These are phyloP conservation scores for Oidiodendron maius DNA, from an alignment of 495 filamentous ascomycete species.

Conservation along the genomic window DNA sequence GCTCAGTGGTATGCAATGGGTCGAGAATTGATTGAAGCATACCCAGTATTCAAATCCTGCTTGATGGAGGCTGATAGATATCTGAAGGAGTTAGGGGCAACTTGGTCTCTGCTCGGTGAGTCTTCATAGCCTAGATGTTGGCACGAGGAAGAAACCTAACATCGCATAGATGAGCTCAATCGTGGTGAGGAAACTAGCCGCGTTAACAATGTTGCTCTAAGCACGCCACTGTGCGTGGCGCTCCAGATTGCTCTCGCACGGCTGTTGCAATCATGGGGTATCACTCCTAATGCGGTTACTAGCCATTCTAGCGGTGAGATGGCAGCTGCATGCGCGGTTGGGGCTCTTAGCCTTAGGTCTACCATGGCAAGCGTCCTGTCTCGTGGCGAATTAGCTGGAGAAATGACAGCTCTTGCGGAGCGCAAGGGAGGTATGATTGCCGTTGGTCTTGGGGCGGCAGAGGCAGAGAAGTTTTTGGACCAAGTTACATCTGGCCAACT, in stretches of 20 bases:
- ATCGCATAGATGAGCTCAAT: constrained; percentile 36
- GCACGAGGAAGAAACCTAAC: not conserved
- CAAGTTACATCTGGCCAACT: constrained; percentile 24
- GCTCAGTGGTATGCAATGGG: constrained; percentile 53
- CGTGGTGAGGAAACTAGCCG: constrained; percentile 17
- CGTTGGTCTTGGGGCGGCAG: constrained; percentile 27
- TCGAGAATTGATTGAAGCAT: constrained; percentile 31
- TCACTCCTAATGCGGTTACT: constrained; percentile 46
- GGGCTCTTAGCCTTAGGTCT: constrained; percentile 40
- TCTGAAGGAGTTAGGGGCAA: constrained; percentile 2
- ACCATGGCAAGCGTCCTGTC: constrained; percentile 48
- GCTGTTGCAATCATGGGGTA: constrained; percentile 46
- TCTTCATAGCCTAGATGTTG: too few relatives aligned
- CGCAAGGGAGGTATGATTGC: constrained; percentile 33
- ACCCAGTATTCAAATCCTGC: constrained; percentile 23
- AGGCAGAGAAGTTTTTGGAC: constrained; percentile 25
- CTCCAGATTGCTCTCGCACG: constrained; percentile 48
- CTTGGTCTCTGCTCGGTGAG: not conserved
- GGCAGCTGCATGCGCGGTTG: constrained; percentile 46
- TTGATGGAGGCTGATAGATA: not conserved
- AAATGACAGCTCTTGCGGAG: constrained; percentile 23
- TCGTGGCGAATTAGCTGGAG: constrained; percentile 21
- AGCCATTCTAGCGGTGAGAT: constrained; percentile 66
- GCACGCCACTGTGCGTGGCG: constrained; percentile 43
- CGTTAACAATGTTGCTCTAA: constrained; percentile 38